Evolutionary conservation across 208 protist genomes (phyloP), one percentile per base, ranked within the genome.

Genomic region (Borovskyia barvae): DNA sequence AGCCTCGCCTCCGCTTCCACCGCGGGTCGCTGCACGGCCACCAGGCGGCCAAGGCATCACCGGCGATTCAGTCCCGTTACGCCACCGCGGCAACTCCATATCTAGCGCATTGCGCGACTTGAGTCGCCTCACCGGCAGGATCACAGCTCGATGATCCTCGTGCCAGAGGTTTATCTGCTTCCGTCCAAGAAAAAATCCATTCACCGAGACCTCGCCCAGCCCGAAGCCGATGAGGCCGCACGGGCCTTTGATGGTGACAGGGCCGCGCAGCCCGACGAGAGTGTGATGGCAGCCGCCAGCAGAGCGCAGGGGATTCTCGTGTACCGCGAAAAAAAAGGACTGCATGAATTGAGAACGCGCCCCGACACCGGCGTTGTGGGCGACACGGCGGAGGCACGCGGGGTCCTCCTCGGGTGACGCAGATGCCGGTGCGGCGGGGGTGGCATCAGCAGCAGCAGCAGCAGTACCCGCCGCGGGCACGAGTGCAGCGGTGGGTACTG

Each of bases 221-320:
- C 83, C 80, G 47, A 90, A 73, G 14, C 87, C 87, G 25, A 90
- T 69, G 9, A 90, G 25, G 22, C 75, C 77, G 55, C 83, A 94
- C 26, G 87, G 87, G 14, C 87, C 87, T 41, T 90, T 78, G 32
- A 93, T 75, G 15, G 80, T 82, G 22, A 90, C 69, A 14, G 82
- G 60, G 26, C 66, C 71, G 5, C 58, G 69, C 36, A 89, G 60
- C 19, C 75, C 70, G 20, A 89, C 15, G 9, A 93, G 57, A 12
- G 82, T 90, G 80, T 90, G 86, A 53, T 90, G 81, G 49, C 82
- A 89, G 24, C 35, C 66, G 20, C 43, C 50, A 8, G 36, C 46
- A n/a, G n/a, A n/a, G 26, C 42, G 37, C n/a, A 55, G 11, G 15
- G 48, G 56, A 39, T 66, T 65, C 53, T 85, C 57, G 66, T 90